Evolutionary conservation across 164 flowering plant genomes (phyloP), one percentile per base, ranked within the genome.

Genomic region (Berberis vulgaris): DNA sequence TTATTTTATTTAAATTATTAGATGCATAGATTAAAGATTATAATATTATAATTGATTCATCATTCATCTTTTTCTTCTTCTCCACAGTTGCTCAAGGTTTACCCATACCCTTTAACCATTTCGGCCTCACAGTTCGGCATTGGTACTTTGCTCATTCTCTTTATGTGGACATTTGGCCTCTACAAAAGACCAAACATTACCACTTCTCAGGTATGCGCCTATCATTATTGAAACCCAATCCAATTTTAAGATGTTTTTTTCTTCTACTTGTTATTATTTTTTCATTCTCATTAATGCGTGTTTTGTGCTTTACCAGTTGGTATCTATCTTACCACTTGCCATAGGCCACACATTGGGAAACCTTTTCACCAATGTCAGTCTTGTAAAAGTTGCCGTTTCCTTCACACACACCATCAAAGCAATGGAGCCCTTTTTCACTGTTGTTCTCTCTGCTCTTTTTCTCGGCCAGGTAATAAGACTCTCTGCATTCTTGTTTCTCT

Each of bases 341-440:
- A n/a, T 79, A 57, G 96, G 86, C 64, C 99, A 94, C 76, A 77
- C 86, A 3, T 63, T 94, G 65, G 99, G 96, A 39, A 91, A 94
- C 70, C 93, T 91, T 54, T 94, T 94, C 77, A 91, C 96, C 43
- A 94, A 94, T 67, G 86, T 94, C 96, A 94, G 99, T 78, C 96
- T 94, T 57, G 99, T 96, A 11, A 91, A 91, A 77, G 99, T 94
- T 70, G 84, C 99, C 44, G 97, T 94, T 65, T 94, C 99, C 39
- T 94, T 94, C 74, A 94, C 99, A 49, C 97, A 94, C 75, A 94
- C 99, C 8, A 87, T 91, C 69, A 94, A 94, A 79, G 99, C 99
- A 49, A 84, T 81, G 86, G 99, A 94, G 78, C 99, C 99, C 13
- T 91, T 94, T 70, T 94, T 94, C 83, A 87, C 97, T n/a, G 97